Conservation (phyloP, 2,329 filamentous ascomycete species). For the Colletotrichum costaricense region DNA sequence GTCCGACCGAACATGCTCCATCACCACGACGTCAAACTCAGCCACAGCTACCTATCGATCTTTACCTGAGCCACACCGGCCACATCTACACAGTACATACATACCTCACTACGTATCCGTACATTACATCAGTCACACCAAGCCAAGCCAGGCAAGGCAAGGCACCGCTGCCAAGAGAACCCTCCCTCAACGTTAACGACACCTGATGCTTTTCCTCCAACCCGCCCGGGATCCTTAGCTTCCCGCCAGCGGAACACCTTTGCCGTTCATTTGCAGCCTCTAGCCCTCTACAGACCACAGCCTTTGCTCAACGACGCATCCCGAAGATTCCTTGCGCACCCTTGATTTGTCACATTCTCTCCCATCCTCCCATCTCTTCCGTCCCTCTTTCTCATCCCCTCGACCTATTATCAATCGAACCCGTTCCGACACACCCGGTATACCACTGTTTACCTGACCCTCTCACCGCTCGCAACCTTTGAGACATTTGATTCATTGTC, state of each 20-base stretch:
- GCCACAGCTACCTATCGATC: neutral
- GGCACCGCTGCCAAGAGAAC: constrained; percentile 12
- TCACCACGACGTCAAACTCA: neutral
- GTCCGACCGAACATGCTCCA: neutral
- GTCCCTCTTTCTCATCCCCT: neutral
- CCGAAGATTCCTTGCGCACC: neutral
- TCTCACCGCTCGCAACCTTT: constrained; percentile 1
- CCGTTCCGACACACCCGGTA: constrained; percentile 22
- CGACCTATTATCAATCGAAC: constrained; percentile 7
- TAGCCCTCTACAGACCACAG: neutral
- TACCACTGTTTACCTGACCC: neutral
- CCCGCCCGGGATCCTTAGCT: constrained; percentile 4
- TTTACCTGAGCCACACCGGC: neutral
- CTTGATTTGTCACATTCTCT: constrained; percentile 25
- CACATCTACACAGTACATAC: neutral
- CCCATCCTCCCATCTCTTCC: neutral
- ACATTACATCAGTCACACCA: neutral
- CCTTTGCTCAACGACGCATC: neutral
- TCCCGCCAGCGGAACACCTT: neutral
- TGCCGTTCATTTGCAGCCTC: neutral
- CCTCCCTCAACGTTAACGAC: constrained; percentile 18
- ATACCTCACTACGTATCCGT: neutral
- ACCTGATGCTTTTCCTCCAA: constrained; percentile 1
- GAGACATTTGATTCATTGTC: neutral
- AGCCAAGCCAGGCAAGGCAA: neutral